Conservation (phyloP, 1,284 basidiomycete genomes). For the Ustanciosporium gigantosporum region DNA sequence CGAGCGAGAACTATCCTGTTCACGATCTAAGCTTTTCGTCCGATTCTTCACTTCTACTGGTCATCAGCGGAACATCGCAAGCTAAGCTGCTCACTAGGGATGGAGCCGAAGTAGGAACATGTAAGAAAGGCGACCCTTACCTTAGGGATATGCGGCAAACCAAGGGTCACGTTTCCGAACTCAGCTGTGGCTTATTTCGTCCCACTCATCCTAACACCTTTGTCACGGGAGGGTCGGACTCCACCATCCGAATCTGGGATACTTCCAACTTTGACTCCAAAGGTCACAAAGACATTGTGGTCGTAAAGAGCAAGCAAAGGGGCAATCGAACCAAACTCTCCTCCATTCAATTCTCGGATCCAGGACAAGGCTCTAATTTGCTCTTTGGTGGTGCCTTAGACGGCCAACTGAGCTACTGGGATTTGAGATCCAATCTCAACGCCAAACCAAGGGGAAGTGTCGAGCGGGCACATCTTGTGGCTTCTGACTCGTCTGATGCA, state of each 20-base stretch:
- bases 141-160: conserved; percentile 98
- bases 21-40: conserved; percentile 45
- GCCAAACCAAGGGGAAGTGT: conserved; percentile 82
- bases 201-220: conserved; percentile 80
- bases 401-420: conserved; percentile 90
- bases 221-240: conserved; percentile 91
- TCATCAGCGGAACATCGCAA: conserved; percentile 80
- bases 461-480: conserved; percentile 82
- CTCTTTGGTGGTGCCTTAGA: conserved; percentile 73
- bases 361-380: conserved; percentile 2
- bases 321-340: conserved; percentile 93
- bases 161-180: conserved; percentile 86
- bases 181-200: conserved; percentile 88
- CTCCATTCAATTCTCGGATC: conserved; percentile 53
- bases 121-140: conserved; percentile 93
- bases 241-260: conserved; percentile 96
- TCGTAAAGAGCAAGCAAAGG: conserved; percentile 91
- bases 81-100: conserved; percentile 77
- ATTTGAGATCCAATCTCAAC: conserved; percentile 79
- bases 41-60: conserved; percentile 20
- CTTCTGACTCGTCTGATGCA: conserved; percentile 80
- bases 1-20: conserved; percentile 76
- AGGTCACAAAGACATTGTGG: conserved; percentile 83
- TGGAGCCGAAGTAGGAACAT: conserved; percentile 38
- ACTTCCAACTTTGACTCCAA: conserved; percentile 77